These are phyloP conservation scores for Stephanodiscus triporus DNA, from an alignment of 108 stramenopile species.

Conservation along the genomic window DNA sequence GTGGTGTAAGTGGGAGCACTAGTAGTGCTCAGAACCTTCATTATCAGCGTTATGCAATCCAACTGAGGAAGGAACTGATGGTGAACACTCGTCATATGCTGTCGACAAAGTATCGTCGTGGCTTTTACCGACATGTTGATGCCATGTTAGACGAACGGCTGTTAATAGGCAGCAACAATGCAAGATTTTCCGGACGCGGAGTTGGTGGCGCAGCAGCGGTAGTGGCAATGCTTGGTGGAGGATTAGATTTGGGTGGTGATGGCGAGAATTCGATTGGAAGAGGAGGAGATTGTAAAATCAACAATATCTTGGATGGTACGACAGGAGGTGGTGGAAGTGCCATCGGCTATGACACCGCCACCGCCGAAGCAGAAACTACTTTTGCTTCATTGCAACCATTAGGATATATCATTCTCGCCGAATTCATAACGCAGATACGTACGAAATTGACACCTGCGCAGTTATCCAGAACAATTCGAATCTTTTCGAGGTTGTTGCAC, in stretches of 20 bases:
- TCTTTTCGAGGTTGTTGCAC: conserved; percentile 89
- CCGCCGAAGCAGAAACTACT: conserved; percentile 3
- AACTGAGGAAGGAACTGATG: conserved; percentile 87
- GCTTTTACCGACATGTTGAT: conserved; percentile 90
- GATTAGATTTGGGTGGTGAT: conserved; percentile 1
- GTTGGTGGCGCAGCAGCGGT: background rate
- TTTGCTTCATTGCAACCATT: conserved; percentile 74
- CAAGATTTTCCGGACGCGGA: background rate
- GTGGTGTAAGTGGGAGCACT: background rate
- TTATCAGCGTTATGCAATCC: conserved; percentile 67
- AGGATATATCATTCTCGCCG: conserved; percentile 90
- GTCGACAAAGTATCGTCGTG: conserved; percentile 86
- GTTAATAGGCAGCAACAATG: conserved; percentile 54
- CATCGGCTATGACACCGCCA: conserved; percentile 7
- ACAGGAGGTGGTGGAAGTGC: background rate
- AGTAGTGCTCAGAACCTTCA: background rate
- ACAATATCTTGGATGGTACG: background rate
- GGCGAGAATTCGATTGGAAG: background rate
- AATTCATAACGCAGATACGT: conserved; percentile 88
- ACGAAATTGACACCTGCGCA: conserved; percentile 76
- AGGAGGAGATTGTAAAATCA: background rate
- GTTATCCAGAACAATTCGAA: conserved; percentile 80
- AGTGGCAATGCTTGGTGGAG: background rate
- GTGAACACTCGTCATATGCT: conserved; percentile 91
- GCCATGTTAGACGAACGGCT: conserved; percentile 89